Percentiles rank a stretch among this genome's conserved stretches.
phyloP scores from a whole-genome alignment of 164 flowering plant genomes.

The Protea cynaroides region DNA sequence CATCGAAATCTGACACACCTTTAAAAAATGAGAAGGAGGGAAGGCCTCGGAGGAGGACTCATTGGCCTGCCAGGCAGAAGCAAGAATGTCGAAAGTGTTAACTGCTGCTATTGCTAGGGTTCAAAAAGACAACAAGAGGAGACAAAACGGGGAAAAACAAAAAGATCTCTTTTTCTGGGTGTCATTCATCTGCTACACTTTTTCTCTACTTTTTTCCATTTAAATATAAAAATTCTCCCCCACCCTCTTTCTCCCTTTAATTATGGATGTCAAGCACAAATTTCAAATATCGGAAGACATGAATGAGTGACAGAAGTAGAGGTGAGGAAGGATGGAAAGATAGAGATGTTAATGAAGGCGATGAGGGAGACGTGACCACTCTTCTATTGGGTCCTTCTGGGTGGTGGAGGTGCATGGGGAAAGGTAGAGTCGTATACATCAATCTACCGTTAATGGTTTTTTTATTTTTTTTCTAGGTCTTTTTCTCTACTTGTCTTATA shows the following conservation, averaged over 20 bases:
- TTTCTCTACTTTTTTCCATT: too few relatives aligned
- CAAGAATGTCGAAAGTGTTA: constrained; percentile 3
- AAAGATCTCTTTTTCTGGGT: not conserved
- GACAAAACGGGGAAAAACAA: not conserved
- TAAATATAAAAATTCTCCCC: not conserved
- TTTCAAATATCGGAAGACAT: too few relatives aligned
- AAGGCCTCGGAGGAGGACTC: not conserved
- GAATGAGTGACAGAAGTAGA: too few relatives aligned
- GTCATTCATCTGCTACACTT: not conserved
- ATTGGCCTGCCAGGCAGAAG: not conserved
- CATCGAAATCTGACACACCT: constrained; percentile 8
- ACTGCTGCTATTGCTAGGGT: constrained; percentile 1
- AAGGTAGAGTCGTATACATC: too few relatives aligned
- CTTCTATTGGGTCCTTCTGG: too few relatives aligned
- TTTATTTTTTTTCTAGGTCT: too few relatives aligned
- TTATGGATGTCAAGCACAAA: not conserved
- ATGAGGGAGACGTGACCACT: not conserved
- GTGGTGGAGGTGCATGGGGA: not conserved
- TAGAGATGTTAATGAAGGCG: not conserved
- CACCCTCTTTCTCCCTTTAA: too few relatives aligned
- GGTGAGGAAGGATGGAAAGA: too few relatives aligned
- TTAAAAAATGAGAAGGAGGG: constrained; percentile 13
- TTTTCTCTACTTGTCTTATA: too few relatives aligned
- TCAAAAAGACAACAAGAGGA: constrained; percentile 1
- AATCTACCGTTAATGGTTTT: too few relatives aligned